Percentiles rank a stretch among this genome's conserved stretches.
These are phyloP conservation scores for Filobasidium wieringae DNA, from an alignment of 768 basidiomycete genomes.

Conservation along the genomic window DNA sequence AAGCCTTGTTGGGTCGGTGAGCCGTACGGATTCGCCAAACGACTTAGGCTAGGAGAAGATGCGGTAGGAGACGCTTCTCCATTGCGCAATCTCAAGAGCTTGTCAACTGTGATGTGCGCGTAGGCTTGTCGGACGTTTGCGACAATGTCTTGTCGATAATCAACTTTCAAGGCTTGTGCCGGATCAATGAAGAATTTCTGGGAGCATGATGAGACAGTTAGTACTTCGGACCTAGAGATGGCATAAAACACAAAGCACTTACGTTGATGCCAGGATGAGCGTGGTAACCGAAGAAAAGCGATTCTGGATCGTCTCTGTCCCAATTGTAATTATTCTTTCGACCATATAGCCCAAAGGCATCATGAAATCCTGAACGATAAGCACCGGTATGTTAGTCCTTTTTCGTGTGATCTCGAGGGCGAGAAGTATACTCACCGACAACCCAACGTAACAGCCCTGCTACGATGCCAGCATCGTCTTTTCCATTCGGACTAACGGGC, in stretches of 20 bases:
- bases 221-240: not conserved
- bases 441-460: constrained; percentile 86
- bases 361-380: constrained; percentile 54
- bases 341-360: constrained; percentile 78
- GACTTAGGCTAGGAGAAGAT: not conserved
- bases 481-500: constrained; percentile 36
- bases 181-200: constrained; percentile 80
- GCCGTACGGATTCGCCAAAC: not conserved
- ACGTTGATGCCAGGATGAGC: constrained; percentile 74
- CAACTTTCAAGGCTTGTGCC: constrained; percentile 63
- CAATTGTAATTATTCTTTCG: constrained; percentile 74
- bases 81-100: not conserved
- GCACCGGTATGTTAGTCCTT: not conserved
- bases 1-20: not conserved
- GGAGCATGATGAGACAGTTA: not conserved
- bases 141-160: constrained; percentile 66
- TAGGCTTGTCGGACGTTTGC: constrained; percentile 50
- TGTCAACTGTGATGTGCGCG: not conserved
- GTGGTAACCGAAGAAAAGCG: constrained; percentile 91
- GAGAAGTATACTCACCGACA: constrained; percentile 49
- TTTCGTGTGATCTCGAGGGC: not conserved
- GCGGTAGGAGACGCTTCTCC: not conserved
- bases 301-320: constrained; percentile 69
- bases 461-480: constrained; percentile 51
- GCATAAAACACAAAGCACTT: constrained; percentile 34